Percentiles rank a stretch among this genome's conserved stretches.
Conservation (phyloP, 148 eudicot genomes). For the Vaccinium myrtillus region DNA sequence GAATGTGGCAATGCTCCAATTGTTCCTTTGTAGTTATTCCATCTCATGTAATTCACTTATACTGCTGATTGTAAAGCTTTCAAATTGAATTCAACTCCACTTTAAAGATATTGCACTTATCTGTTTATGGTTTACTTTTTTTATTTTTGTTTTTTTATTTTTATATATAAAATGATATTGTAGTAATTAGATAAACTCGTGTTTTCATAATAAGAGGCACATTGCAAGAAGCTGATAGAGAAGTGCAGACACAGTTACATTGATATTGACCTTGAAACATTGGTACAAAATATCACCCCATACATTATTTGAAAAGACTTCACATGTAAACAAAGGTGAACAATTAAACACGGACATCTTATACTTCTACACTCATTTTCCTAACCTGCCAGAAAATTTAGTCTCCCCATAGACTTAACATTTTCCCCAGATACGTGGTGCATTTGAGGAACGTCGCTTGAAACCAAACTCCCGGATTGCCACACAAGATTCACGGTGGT, state of each 20-base stretch:
- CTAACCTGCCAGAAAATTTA: constrained; percentile 38
- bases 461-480: constrained; percentile 52
- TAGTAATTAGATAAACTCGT: not conserved
- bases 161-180: not conserved
- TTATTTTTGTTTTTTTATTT: no score
- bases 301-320: not conserved
- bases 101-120: not conserved
- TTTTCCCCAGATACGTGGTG: constrained; percentile 32
- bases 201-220: not conserved
- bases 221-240: not conserved
- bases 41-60: not conserved
- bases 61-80: not conserved
- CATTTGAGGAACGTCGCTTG: constrained; percentile 39
- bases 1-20: constrained; percentile 10
- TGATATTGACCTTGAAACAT: not conserved
- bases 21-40: not conserved
- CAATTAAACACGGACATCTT: not conserved
- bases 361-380: not conserved
- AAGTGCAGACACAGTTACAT: not conserved
- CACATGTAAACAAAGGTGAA: not conserved
- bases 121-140: not conserved
- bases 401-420: constrained; percentile 31
- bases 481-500: constrained; percentile 43
- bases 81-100: not conserved
- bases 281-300: not conserved